Evolutionary conservation across 2,329 filamentous ascomycete genomes (phyloP), one percentile per base, ranked within the genome.

Genomic region (Pseudocercospora cruenta): DNA sequence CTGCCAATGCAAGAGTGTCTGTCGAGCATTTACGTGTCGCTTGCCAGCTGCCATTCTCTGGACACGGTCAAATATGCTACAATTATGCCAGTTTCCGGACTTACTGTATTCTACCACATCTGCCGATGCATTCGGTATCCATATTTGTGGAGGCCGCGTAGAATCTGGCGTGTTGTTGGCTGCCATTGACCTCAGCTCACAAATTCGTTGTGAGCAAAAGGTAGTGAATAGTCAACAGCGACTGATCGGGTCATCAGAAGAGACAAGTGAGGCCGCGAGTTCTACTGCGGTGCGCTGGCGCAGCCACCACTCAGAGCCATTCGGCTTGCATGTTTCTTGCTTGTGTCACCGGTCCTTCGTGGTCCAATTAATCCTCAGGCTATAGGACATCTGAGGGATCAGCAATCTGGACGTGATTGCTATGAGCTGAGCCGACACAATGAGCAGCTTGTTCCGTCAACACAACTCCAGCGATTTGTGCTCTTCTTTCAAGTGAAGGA

Each of bases 281-380:
- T 54, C 49, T 24, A 7, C 49, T 24, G 49, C 24, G 14, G 22
- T 54, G 49, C 24, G 49, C 24, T 54, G 49, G 49, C 49, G 49
- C 19, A 19, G 49, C 21, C 24, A 14, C 22, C 19, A 14, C 49
- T 53, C 12, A 53, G 49, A 53, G 24, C 19, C 7, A 22, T 53
- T 21, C n/a, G 47, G 47, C 47, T 51, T 51, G 47, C 47, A 31
- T 33, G 31, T 33, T 33, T 33, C 31, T 33, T 33, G 31, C 19
- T 53, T 28, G 49, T 53, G 49, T 53, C 49, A 53, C 49, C 22
- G 49, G 49, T 53, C 19, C 22, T 53, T 16, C 49, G 49, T 53
- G 49, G 49, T 53, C 49, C 49, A 53, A 53, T 53, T 9, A 16
- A 10, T 53, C 22, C 22, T 26, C 22, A 53, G 49, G 49, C 49